phyloP scores from a whole-genome alignment of 2,329 filamentous ascomycete species.

The Ceratocystiopsis sp. region DNA sequence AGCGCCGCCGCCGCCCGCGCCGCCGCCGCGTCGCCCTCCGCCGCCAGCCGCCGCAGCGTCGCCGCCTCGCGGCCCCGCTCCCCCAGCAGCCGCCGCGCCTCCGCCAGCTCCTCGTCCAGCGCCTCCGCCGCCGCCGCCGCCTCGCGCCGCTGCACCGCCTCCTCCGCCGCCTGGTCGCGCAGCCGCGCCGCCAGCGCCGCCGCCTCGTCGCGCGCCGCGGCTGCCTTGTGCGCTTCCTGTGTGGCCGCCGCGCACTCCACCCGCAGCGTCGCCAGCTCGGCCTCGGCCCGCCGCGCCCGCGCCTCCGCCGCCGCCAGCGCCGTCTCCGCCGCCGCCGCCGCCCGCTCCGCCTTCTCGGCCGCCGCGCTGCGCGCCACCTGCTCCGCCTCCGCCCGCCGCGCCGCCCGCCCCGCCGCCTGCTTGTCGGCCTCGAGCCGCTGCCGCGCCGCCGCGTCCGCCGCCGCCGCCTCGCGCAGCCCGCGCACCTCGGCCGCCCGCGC shows the following conservation, averaged over 20 bases:
- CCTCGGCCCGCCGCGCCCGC: conserved; percentile 50
- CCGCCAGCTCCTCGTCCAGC: conserved; percentile 79
- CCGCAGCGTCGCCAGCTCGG: conserved; percentile 49
- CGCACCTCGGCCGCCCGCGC: conserved; percentile 69
- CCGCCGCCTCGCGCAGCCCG: conserved; percentile 59
- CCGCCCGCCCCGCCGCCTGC: conserved; percentile 55
- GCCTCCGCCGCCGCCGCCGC: conserved; percentile 65
- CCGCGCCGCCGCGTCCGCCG: conserved; percentile 54
- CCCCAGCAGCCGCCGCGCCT: conserved; percentile 69
- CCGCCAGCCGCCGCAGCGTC: conserved; percentile 79
- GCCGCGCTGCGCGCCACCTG: conserved; percentile 61
- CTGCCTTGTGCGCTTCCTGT: conserved; percentile 72
- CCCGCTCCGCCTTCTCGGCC: conserved; percentile 52
- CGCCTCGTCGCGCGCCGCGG: conserved; percentile 68
- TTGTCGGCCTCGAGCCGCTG: conserved; percentile 65
- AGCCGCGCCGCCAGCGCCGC: conserved; percentile 79
- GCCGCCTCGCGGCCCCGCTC: conserved; percentile 86
- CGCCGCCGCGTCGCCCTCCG: conserved; percentile 69
- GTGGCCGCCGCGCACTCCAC: conserved; percentile 50
- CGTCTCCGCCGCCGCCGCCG: conserved; percentile 55
- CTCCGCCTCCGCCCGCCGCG: conserved; percentile 61
- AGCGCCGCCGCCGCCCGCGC: conserved; percentile 76
- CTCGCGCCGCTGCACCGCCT: conserved; percentile 84
- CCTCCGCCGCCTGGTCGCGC: conserved; percentile 80
- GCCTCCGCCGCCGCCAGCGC: conserved; percentile 52